phyloP scores from a whole-genome alignment of 129 eudicot species.

The Silybum marianum region DNA sequence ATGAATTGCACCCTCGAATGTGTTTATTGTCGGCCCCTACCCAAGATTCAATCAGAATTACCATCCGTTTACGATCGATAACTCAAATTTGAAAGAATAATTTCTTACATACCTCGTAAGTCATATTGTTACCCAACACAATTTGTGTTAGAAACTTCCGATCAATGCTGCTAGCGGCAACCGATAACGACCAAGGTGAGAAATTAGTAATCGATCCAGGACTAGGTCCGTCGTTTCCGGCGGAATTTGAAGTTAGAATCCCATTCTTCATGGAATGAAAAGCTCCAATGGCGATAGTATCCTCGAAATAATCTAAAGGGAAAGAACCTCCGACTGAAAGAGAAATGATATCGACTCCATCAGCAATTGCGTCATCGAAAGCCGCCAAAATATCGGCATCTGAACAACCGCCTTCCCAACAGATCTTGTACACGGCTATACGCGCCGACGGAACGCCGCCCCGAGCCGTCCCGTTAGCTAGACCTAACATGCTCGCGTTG shows the following conservation, averaged over 20 bases:
- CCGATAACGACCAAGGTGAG: conserved; percentile 56
- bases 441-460: conserved; percentile 81
- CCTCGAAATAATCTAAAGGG: conserved; percentile 42
- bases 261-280: conserved; percentile 73
- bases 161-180: conserved; percentile 64
- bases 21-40: conserved; percentile 46
- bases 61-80: not conserved
- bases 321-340: conserved; percentile 53
- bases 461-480: conserved; percentile 61
- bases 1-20: conserved; percentile 31
- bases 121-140: conserved; percentile 45
- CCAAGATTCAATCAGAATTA: not conserved
- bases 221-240: conserved; percentile 65
- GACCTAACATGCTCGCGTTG: conserved; percentile 54
- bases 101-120: conserved; percentile 41
- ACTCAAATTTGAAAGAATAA: not conserved
- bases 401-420: conserved; percentile 45
- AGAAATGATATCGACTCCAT: conserved; percentile 76
- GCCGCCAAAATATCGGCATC: conserved; percentile 56
- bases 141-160: conserved; percentile 35
- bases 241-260: conserved; percentile 61
- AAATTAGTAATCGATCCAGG: conserved; percentile 32
- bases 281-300: conserved; percentile 75
- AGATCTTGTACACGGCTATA: conserved; percentile 69
- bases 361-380: conserved; percentile 70